Conservation (phyloP, 78 protist genomes). For the Tieghemostelium lacteum region DNA sequence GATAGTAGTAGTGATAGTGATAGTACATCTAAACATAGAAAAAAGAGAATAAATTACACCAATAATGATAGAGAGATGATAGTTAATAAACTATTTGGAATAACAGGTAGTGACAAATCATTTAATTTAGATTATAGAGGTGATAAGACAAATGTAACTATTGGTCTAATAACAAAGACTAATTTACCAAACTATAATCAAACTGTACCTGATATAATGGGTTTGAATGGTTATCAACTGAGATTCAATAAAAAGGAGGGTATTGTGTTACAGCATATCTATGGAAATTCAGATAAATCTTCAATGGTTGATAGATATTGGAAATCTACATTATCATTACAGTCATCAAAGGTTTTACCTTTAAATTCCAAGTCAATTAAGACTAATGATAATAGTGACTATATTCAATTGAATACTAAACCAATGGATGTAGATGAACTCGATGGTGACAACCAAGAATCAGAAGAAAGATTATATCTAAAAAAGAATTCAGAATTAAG, state of each 20-base stretch:
- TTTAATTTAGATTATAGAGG: constrained; percentile 29
- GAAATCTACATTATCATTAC: neutral
- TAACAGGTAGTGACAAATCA: too few relatives aligned
- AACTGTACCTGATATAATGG: neutral
- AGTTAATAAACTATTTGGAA: neutral
- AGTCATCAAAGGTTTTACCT: neutral
- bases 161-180: neutral
- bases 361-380: neutral
- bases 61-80: neutral
- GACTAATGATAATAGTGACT: neutral
- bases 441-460: neutral
- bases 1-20: constrained; percentile 16
- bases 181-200: constrained; percentile 23
- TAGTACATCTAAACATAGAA: neutral
- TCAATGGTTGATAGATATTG: neutral
- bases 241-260: constrained; percentile 42
- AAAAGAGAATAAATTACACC: neutral
- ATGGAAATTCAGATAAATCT: neutral
- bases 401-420: too few relatives aligned
- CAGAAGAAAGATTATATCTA: constrained; percentile 3
- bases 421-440: too few relatives aligned
- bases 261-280: neutral
- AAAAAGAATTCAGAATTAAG: constrained; percentile 32
- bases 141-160: neutral
- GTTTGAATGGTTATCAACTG: constrained; percentile 7